Percentiles rank a stretch among this genome's conserved stretches.
These are phyloP conservation scores for Tilletia walkeri DNA, from an alignment of 1,284 basidiomycete genomes.

Conservation along the genomic window DNA sequence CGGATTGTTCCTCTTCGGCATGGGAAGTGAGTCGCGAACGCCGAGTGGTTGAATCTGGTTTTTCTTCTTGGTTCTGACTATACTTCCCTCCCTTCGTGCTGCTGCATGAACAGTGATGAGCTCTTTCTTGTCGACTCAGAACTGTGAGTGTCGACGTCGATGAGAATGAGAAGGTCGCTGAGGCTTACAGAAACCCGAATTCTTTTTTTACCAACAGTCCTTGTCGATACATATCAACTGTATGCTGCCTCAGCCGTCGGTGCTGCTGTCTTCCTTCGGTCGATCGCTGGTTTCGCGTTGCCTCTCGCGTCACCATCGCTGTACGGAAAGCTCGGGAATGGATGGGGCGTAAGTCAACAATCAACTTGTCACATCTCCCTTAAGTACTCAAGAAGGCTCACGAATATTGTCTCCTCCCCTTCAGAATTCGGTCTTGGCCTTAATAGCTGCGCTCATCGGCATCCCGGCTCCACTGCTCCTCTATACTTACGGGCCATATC, in stretches of 20 bases:
- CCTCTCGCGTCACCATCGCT: conserved; percentile 47
- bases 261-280: conserved; percentile 45
- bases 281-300: conserved; percentile 51
- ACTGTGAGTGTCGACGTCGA: conserved; percentile 63
- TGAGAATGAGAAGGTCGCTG: conserved; percentile 47
- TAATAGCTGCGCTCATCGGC: conserved; percentile 43
- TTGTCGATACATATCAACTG: conserved; percentile 48
- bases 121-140: conserved; percentile 18
- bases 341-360: conserved; percentile 38
- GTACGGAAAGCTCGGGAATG: conserved; percentile 47
- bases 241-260: conserved; percentile 53
- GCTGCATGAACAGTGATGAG: not conserved
- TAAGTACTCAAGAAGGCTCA: not conserved
- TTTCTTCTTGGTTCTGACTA: not conserved
- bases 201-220: conserved; percentile 38
- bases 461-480: conserved; percentile 49
- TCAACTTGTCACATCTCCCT: not conserved
- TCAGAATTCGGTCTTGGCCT: conserved; percentile 46
- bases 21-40: not conserved
- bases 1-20: conserved; percentile 28
- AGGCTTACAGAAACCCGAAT: not conserved
- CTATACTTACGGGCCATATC: conserved; percentile 34
- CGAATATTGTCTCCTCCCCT: not conserved
- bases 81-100: not conserved
- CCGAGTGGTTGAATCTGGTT: not conserved